phyloP scores from a whole-genome alignment of 345 rosid genomes.

The Eucalyptus erythrocorys region DNA sequence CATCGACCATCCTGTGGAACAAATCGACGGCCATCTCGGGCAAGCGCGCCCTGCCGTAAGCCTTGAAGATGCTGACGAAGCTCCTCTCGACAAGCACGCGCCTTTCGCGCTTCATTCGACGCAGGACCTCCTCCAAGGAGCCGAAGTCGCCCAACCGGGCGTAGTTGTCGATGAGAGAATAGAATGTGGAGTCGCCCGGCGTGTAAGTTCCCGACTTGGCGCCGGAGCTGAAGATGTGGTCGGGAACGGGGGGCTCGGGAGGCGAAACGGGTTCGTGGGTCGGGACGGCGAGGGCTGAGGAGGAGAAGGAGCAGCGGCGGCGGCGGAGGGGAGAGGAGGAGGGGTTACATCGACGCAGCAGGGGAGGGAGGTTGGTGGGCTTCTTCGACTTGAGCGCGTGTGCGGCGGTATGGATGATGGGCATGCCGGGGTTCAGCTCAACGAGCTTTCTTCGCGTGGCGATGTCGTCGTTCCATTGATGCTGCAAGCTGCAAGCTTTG shows the following conservation, averaged over 20 bases:
- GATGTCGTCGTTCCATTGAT: neutral
- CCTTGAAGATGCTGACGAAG: conserved; percentile 52
- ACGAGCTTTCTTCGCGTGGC: neutral
- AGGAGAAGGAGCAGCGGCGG: conserved; percentile 1
- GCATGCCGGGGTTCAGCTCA: neutral
- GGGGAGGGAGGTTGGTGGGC: neutral
- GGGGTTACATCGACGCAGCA: neutral
- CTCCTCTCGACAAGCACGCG: conserved; percentile 43
- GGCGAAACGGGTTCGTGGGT: neutral
- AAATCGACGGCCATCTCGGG: conserved; percentile 51
- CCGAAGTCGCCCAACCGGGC: conserved; percentile 47
- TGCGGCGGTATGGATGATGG: neutral
- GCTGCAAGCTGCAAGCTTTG: neutral
- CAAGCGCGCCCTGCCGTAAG: conserved; percentile 61
- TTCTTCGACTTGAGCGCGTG: neutral
- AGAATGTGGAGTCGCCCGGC: conserved; percentile 70
- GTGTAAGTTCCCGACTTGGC: conserved; percentile 56
- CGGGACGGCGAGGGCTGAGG: conserved; percentile 5
- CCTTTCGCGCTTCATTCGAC: conserved; percentile 48
- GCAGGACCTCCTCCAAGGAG: conserved; percentile 44
- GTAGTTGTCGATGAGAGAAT: conserved; percentile 44
- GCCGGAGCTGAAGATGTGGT: conserved; percentile 36
- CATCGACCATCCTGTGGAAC: conserved; percentile 53
- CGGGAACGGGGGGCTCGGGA: conserved; percentile 28
- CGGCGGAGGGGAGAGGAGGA: neutral